Base-by-base conservation (phyloP, 2,329 filamentous ascomycete genomes). In the Diaporthe velutina region DNA sequence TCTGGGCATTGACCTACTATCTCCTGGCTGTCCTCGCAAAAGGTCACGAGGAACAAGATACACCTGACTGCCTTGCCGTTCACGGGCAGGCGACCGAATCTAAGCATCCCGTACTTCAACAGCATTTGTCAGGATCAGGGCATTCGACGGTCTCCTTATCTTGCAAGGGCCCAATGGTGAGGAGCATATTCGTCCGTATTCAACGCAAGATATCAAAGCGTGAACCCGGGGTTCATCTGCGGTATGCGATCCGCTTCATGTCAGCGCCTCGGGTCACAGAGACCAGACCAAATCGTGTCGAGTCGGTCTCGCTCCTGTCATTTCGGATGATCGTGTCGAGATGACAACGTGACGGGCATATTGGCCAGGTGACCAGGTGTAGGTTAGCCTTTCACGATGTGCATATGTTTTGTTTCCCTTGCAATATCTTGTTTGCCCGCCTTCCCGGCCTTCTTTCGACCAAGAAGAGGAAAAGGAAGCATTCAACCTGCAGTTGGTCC, bases 161-260 rank as follows among this genome's bases (percentile, higher is more conserved):
- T 28, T 5, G 48, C 33, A 38, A 35, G 35, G 64, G 48, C 13
- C 15, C 28, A 9, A 8, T 54, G 33, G 42, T 50, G 42, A 67
- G 48, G 64, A 40, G 64, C 64, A 54, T 54, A 68, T 68, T 54
- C 64, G 30, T 68, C 64, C n/a, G 48, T 52, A 40, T 13, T 40
- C 22, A 19, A 40, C 33, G 33, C 48, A 8, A 40, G 64, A 68
- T 52, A 67, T 52, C 64, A 68, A 28, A 68, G 64, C 64, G 64
- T 54, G 33, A 15, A 68, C 45, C 22, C 17, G 22, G 33, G 19
- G 64, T 35, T 48, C 38, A 9, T 45, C 40, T 45, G 17, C 38
- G 40, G 38, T 64, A 45, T 45, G 7, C 38, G 7, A 30, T 42
- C 58, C 45, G 58, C 64, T 48, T 68, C 64, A 68, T 22, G 8